A percentile compares a stretch with the other conserved stretches of the same genome.
These are phyloP conservation scores for Talaromyces marneffei DNA, from an alignment of 2,329 filamentous ascomycete species.

Conservation along the genomic window DNA sequence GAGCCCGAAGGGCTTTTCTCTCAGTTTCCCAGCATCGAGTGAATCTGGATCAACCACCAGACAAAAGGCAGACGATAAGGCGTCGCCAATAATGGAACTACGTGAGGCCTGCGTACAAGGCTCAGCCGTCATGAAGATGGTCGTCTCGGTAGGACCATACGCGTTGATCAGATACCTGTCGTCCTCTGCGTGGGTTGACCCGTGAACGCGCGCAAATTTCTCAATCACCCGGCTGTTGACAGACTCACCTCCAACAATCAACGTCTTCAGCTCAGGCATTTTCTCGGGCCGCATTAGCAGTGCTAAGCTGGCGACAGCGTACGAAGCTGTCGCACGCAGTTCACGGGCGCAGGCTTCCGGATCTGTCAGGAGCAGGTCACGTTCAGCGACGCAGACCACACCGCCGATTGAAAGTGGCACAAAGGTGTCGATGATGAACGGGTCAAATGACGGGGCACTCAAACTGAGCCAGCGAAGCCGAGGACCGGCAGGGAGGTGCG, in stretches of 20 bases:
- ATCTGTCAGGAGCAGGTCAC: conserved; percentile 26
- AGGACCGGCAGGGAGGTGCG: neutral
- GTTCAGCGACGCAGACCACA: conserved; percentile 31
- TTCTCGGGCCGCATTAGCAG: conserved; percentile 26
- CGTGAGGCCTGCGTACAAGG: conserved; percentile 19
- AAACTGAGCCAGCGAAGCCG: conserved; percentile 45
- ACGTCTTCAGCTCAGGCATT: conserved; percentile 22
- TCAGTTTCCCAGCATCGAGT: conserved; percentile 29
- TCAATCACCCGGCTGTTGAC: conserved; percentile 29
- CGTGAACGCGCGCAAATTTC: conserved; percentile 23
- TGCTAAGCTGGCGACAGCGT: conserved; percentile 36
- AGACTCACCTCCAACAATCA: conserved; percentile 34
- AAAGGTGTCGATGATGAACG: conserved; percentile 50
- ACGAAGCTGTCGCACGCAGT: conserved; percentile 32
- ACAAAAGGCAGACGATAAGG: conserved; percentile 25
- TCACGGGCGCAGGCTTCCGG: conserved; percentile 25
- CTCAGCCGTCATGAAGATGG: conserved; percentile 26
- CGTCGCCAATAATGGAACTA: conserved; percentile 34
- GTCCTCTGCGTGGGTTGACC: neutral
- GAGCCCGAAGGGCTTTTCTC: conserved; percentile 36
- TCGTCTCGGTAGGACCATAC: conserved; percentile 31
- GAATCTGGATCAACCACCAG: neutral
- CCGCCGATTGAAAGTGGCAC: conserved; percentile 42
- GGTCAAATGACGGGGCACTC: conserved; percentile 51
- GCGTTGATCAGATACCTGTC: conserved; percentile 26